Base-by-base conservation (phyloP, 2,329 filamentous ascomycete species). In the Ploettnerulaceae sp. region DNA sequence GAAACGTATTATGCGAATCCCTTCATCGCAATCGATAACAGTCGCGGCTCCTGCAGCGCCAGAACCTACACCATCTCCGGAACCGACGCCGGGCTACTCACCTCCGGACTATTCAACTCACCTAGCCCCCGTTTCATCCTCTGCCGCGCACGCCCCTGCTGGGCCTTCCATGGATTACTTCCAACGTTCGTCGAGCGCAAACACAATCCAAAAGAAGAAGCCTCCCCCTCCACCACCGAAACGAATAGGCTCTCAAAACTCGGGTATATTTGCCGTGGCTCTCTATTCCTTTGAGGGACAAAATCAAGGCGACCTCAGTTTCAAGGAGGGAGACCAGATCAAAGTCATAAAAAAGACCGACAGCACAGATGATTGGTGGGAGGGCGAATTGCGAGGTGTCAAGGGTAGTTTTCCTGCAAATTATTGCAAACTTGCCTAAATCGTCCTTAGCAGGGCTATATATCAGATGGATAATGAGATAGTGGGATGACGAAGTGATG, bases 301-400 rank as follows among this genome's bases (percentile, higher is more conserved):
- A 60, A 77, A 75, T 5, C 65, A 69, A 1, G 86, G 84, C 0
- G 88, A 94, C 63, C 63, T 94, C 41, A 74, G 74, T 2, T 94
- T 94, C 61, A 72, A 72, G 22, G 84, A 90, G 64, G 88, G 87
- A 2, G 88, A 93, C 59, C 73, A 76, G 39, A 94, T 94, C 57
- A 78, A 74, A 35, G 82, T 94, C 3, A 61, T 89, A 24, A 86
- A 86, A 69, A 88, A 84, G 69, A 93, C 88, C 2, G 76, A 79
- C 5, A 89, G 82, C 51, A 83, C 80, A 17, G 84, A 93, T 66
- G 88, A 93, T 62, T 94, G 88, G 87, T 94, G 88, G 88, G 78
- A 87, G 52, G 88, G 88, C 9, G 86, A 93, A 65, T 54, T 90
- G 11, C 71, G 72, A 31, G 87, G 87, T 0, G 64, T 71, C 20